Evolutionary conservation across 202 grass and related monocot genomes (phyloP).

Genomic region (Digitaria exilis): DNA sequence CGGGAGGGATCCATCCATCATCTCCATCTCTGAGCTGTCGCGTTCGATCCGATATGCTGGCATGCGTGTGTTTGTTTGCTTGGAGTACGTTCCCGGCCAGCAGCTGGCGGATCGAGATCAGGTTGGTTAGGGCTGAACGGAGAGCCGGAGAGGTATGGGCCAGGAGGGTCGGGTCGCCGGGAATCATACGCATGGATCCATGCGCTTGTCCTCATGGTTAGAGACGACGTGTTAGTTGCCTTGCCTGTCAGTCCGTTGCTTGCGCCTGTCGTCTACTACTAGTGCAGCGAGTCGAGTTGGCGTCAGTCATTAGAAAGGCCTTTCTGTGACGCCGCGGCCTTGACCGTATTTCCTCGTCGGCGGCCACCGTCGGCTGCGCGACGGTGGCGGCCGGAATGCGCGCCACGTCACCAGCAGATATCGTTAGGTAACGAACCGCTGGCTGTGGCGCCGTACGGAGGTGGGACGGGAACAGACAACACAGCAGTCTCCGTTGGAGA

Average conservation of each 20-base stretch:
- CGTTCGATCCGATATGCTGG: not conserved
- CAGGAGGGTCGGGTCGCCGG: not conserved
- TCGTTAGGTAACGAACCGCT: conserved; percentile 21
- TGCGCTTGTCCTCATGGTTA: not conserved
- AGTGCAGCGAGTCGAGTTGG: too few relatives aligned
- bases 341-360: not conserved
- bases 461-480: not conserved
- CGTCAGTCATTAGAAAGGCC: not conserved
- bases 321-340: not conserved
- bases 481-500: not conserved
- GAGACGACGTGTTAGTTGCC: not conserved
- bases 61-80: not conserved
- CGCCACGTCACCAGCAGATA: conserved; percentile 3
- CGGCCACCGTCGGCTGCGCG: not conserved
- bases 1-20: too few relatives aligned
- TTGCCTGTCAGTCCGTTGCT: not conserved
- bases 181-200: not conserved
- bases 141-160: not conserved
- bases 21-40: conserved; percentile 26
- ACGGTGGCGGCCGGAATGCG: not conserved
- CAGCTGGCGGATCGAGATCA: not conserved
- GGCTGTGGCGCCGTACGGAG: not conserved
- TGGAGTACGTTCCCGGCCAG: not conserved
- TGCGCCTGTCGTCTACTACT: not conserved
- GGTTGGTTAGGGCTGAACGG: not conserved